Percentiles rank a stretch among this genome's conserved stretches.
Evolutionary conservation across 2,329 filamentous ascomycete genomes (phyloP).

Genomic region (Penicillium decumbens): DNA sequence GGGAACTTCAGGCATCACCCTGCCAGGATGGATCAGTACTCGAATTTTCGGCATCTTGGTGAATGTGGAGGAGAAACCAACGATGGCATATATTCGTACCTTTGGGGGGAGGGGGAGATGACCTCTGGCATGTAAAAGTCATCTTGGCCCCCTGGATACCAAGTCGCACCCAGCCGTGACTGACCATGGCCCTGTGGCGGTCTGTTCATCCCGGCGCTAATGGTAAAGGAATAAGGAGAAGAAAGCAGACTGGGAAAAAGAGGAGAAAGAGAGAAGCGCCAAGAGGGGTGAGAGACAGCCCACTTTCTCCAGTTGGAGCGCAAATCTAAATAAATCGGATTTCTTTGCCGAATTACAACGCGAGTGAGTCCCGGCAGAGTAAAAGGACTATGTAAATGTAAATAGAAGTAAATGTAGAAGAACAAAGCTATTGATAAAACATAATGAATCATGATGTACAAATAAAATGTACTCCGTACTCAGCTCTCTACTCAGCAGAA

Average conservation of each 20-base stretch:
- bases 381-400: too few relatives aligned
- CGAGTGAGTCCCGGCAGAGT: too few relatives aligned
- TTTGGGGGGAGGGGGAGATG: slow-evolving; percentile 65
- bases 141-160: slow-evolving; percentile 63
- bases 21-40: slow-evolving; percentile 40
- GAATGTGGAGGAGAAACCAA: background rate
- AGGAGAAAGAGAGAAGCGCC: slow-evolving; percentile 3
- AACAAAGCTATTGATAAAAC: background rate
- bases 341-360: background rate
- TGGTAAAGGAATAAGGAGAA: background rate
- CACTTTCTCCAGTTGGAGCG: background rate
- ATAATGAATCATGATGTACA: background rate
- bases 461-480: background rate
- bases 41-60: slow-evolving; percentile 20
- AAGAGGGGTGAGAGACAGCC: background rate
- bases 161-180: slow-evolving; percentile 55
- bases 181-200: slow-evolving; percentile 39
- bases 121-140: slow-evolving; percentile 67
- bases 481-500: background rate
- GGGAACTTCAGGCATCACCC: slow-evolving; percentile 90
- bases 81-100: slow-evolving; percentile 45
- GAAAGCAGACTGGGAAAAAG: background rate
- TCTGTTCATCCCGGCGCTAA: slow-evolving; percentile 31
- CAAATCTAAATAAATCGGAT: background rate
- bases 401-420: background rate